These are phyloP conservation scores for Trypanosoma brucei DNA, from an alignment of 208 protist genomes.

Conservation along the genomic window DNA sequence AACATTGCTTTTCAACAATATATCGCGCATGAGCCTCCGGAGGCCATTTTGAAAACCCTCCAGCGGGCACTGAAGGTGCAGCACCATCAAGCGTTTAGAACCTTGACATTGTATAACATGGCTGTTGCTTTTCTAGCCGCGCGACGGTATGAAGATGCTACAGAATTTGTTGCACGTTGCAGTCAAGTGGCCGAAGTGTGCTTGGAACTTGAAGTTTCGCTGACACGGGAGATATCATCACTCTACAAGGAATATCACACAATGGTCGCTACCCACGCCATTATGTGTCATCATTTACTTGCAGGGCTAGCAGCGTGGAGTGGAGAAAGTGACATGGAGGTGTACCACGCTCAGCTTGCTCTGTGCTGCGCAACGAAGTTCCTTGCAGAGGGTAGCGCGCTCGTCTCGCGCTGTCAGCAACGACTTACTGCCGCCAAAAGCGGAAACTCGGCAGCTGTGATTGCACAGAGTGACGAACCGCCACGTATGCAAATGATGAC, in stretches of 20 bases:
- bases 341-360: slow-evolving; percentile 77
- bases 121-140: slow-evolving; percentile 41
- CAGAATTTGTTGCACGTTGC: slow-evolving; percentile 66
- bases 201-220: slow-evolving; percentile 28
- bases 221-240: neutral
- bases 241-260: slow-evolving; percentile 24
- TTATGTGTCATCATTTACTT: slow-evolving; percentile 70
- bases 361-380: slow-evolving; percentile 56
- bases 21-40: slow-evolving; percentile 9
- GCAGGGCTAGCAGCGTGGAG: slow-evolving; percentile 68
- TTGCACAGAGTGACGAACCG: slow-evolving; percentile 14
- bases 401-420: slow-evolving; percentile 29
- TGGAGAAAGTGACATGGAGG: slow-evolving; percentile 30
- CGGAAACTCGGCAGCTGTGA: slow-evolving; percentile 5
- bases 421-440: slow-evolving; percentile 35
- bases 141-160: slow-evolving; percentile 67
- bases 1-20: slow-evolving; percentile 47
- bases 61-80: slow-evolving; percentile 40
- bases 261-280: slow-evolving; percentile 47
- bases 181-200: slow-evolving; percentile 46
- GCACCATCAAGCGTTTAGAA: slow-evolving; percentile 36
- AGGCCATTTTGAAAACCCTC: slow-evolving; percentile 33
- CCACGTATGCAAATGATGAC: slow-evolving; percentile 30
- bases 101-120: slow-evolving; percentile 73
- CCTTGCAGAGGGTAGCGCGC: slow-evolving; percentile 25